Evolutionary conservation across 805 yeast genomes (phyloP).

Genomic region (Debaryomyces tyrocola): DNA sequence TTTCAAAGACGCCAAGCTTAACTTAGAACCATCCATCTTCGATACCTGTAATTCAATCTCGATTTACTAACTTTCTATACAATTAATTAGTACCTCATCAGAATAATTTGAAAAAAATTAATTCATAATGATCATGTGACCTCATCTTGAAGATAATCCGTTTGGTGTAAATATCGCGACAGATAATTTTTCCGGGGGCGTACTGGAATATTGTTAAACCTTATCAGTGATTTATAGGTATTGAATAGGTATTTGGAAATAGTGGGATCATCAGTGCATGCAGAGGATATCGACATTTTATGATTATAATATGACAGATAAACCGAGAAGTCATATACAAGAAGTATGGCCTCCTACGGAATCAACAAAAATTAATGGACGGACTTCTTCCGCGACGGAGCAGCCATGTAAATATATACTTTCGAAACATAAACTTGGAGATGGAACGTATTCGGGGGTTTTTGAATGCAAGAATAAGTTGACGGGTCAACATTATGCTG

Average conservation of each 20-base stretch:
- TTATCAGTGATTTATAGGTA: not conserved
- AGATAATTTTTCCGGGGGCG: not conserved
- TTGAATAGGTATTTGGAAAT: not conserved
- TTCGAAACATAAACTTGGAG: slow-evolving; percentile 33
- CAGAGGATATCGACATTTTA: too few relatives aligned
- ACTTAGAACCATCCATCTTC: slow-evolving; percentile 44
- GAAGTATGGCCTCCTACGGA: slow-evolving; percentile 23
- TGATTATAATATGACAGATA: too few relatives aligned
- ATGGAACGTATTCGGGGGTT: slow-evolving; percentile 52
- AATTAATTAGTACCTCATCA: slow-evolving; percentile 5
- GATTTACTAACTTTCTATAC: too few relatives aligned
- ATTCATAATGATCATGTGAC: not conserved
- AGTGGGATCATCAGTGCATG: too few relatives aligned
- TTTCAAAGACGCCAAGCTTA: slow-evolving; percentile 58
- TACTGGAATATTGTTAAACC: not conserved
- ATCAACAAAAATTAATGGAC: slow-evolving; percentile 12
- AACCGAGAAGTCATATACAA: not conserved
- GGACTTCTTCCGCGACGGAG: slow-evolving; percentile 11
- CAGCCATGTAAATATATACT: slow-evolving; percentile 34
- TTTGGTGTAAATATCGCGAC: too few relatives aligned
- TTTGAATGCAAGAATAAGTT: slow-evolving; percentile 46
- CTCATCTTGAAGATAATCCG: too few relatives aligned
- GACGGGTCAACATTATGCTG: slow-evolving; percentile 50
- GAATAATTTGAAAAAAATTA: not conserved
- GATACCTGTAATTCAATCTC: not conserved